A percentile compares a stretch with the other conserved stretches of the same genome.
These are phyloP conservation scores for Teunomyces gatunensis DNA, from an alignment of 805 yeast species.

Conservation along the genomic window DNA sequence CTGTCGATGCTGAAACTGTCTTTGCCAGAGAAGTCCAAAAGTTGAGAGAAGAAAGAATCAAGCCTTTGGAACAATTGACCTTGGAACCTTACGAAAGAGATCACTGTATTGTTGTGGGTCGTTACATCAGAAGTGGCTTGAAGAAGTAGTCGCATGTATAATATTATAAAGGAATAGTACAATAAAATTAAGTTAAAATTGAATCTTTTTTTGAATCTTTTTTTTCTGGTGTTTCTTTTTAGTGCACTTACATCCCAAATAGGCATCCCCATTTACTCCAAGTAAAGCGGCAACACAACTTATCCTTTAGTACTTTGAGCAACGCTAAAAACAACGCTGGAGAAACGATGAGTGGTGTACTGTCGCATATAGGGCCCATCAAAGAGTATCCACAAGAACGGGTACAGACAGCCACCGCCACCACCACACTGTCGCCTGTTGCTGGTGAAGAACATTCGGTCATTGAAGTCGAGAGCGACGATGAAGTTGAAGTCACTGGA, in stretches of 20 bases:
- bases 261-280: not conserved
- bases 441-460: not conserved
- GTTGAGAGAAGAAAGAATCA: slow-evolving; percentile 97
- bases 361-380: not conserved
- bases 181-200: not conserved
- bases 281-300: not conserved
- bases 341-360: not conserved
- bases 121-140: slow-evolving; percentile 87
- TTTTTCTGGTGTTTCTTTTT: not conserved
- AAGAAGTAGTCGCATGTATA: slow-evolving; percentile 34
- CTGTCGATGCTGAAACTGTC: slow-evolving; percentile 98
- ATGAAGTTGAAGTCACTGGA: slow-evolving; percentile 4
- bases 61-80: slow-evolving; percentile 97
- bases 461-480: slow-evolving; percentile 4
- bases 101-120: slow-evolving; percentile 98
- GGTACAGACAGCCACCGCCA: not conserved
- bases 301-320: no score
- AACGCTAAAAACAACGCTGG: not conserved
- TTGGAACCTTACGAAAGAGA: slow-evolving; percentile 99
- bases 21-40: slow-evolving; percentile 99
- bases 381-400: not conserved
- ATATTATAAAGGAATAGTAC: not conserved
- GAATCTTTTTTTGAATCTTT: not conserved
- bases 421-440: not conserved
- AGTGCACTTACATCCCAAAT: not conserved